These are phyloP conservation scores for Juncus inflexus DNA, from an alignment of 176 grass and related monocot genomes.

Conservation along the genomic window DNA sequence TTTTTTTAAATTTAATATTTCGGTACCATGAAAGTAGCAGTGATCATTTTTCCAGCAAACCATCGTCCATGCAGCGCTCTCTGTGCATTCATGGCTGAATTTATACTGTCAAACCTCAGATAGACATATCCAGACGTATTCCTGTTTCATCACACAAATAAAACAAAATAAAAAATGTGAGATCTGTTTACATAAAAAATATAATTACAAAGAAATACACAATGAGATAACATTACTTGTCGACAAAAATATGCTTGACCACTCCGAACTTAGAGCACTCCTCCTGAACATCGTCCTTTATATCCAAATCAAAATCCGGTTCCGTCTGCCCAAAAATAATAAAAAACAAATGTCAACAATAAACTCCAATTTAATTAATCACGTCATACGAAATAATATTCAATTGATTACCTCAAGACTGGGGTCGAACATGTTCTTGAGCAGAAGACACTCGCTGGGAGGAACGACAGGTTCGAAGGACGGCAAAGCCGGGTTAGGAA, in stretches of 20 bases:
- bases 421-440: slow-evolving; percentile 99
- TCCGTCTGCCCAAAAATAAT: slow-evolving; percentile 46
- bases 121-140: slow-evolving; percentile 79
- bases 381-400: neutral
- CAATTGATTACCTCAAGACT: slow-evolving; percentile 50
- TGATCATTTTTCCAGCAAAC: slow-evolving; percentile 99
- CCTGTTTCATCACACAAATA: slow-evolving; percentile 30
- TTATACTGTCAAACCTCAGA: slow-evolving; percentile 65
- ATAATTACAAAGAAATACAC: neutral
- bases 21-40: slow-evolving; percentile 80
- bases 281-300: slow-evolving; percentile 77
- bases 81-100: slow-evolving; percentile 65
- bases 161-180: neutral
- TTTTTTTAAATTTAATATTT: neutral
- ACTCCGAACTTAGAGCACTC: slow-evolving; percentile 77
- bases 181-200: neutral
- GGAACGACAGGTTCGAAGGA: slow-evolving; percentile 35
- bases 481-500: slow-evolving; percentile 44
- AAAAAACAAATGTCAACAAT: slow-evolving; percentile 2
- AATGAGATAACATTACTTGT: slow-evolving; percentile 47
- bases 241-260: slow-evolving; percentile 75
- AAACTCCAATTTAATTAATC: neutral
- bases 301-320: slow-evolving; percentile 87
- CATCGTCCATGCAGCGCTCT: slow-evolving; percentile 89
- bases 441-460: slow-evolving; percentile 77